Evolutionary conservation across 257 asterid species (phyloP).

Genomic region (Gentiana straminea): DNA sequence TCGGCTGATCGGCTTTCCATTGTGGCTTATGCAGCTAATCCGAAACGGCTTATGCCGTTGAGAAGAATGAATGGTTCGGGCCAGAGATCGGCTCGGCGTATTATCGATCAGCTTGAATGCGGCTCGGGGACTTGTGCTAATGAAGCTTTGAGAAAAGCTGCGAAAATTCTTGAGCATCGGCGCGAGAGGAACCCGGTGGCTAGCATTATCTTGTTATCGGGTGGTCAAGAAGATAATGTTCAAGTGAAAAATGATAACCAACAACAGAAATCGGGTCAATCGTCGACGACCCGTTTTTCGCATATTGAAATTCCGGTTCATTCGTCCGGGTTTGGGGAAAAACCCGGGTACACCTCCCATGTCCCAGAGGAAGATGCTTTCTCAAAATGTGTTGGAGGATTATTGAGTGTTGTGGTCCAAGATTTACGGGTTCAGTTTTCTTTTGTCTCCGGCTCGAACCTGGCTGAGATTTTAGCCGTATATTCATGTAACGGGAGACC

Average conservation of each 20-base stretch:
- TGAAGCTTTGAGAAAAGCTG: slow-evolving; percentile 67
- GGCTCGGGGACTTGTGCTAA: slow-evolving; percentile 56
- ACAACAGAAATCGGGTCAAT: slow-evolving; percentile 22
- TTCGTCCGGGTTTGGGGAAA: slow-evolving; percentile 33
- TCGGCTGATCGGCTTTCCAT: slow-evolving; percentile 81
- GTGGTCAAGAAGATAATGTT: slow-evolving; percentile 49
- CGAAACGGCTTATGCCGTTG: slow-evolving; percentile 52
- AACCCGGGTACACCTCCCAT: slow-evolving; percentile 22
- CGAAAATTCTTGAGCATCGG: slow-evolving; percentile 69
- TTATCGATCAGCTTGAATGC: slow-evolving; percentile 51
- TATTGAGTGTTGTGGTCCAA: slow-evolving; percentile 73
- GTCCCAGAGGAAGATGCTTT: slow-evolving; percentile 66
- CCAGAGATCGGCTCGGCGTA: slow-evolving; percentile 49
- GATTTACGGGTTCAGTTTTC: slow-evolving; percentile 61
- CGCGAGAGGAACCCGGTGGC: slow-evolving; percentile 83
- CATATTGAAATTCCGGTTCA: slow-evolving; percentile 84
- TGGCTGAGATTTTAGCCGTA: slow-evolving; percentile 63
- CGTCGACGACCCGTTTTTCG: slow-evolving; percentile 54
- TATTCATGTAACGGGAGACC: slow-evolving; percentile 55
- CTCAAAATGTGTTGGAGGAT: slow-evolving; percentile 74
- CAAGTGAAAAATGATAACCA: slow-evolving; percentile 23
- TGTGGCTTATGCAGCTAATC: slow-evolving; percentile 49
- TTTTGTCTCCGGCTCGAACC: slow-evolving; percentile 58
- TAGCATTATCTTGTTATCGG: slow-evolving; percentile 63
- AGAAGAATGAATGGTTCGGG: slow-evolving; percentile 65